Evolutionary conservation across 345 rosid genomes (phyloP), one percentile per base, ranked within the genome.

Genomic region (Cardamine occulta): DNA sequence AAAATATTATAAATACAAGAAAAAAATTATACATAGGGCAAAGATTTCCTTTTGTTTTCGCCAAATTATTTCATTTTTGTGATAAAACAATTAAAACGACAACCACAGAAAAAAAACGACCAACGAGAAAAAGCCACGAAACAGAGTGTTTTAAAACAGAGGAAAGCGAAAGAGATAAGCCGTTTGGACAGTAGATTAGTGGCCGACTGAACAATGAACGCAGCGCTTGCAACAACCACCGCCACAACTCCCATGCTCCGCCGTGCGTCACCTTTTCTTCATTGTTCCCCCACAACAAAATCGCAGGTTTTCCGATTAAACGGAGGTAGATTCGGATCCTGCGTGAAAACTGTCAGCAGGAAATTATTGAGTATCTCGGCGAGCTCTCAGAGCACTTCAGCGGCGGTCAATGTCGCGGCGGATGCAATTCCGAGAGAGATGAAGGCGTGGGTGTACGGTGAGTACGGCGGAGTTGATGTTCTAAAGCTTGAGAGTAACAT

Each of bases 401-500:
- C 91, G 17, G 80, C 86, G 6, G 79, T 73, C 4, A 60, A 87
- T 9, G 56, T 88, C 0, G 81, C 82, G 48, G 21, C 85, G 73
- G 29, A 79, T 35, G 72, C 80, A 0, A 58, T 88, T 13, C 98
- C 98, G 0, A 73, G 63, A 3, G 84, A 83, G 67, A 94, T 91
- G 98, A 94, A 88, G 83, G 93, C 93, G 1, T 91, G 97, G 96
- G 75, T 89, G 0, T 90, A 94, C 70, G 81, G 79, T 10, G 97
- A 87, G 53, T 91, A 94, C 56, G 97, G 96, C 0, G 91, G 89
- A n/a, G 88, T 84, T 12, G 91, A 94, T 68, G 98, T 90, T 37
- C 72, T 94, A 82, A 91, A 88, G 85, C 74, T 90, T 5, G 90
- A 91, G 56, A 87, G 84, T 42, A 85, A 82, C 78, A 86, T 90